Evolutionary conservation across 106 monocot genomes (phyloP).

Genomic region (Phalaenopsis equestris): DNA sequence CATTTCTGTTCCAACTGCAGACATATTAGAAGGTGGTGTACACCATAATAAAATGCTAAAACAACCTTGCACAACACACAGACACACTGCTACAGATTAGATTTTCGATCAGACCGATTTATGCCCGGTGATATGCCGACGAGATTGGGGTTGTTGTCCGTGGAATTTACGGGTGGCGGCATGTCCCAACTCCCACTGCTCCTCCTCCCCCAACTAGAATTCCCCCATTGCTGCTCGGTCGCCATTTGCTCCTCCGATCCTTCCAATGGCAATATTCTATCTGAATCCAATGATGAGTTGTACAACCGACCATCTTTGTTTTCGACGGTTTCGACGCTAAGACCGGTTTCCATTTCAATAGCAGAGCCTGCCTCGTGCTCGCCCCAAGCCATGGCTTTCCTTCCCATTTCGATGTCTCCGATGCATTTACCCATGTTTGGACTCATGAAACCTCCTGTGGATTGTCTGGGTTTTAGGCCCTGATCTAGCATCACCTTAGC

Average conservation of each 20-base stretch:
- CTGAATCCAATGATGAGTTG: slow-evolving; percentile 19
- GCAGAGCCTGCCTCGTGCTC: slow-evolving; percentile 11
- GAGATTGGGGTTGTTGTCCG: slow-evolving; percentile 9
- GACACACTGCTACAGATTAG: too few relatives aligned
- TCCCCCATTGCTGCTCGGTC: slow-evolving; percentile 6
- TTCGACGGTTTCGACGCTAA: slow-evolving; percentile 11
- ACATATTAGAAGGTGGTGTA: not conserved
- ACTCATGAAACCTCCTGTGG: slow-evolving; percentile 37
- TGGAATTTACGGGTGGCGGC: slow-evolving; percentile 1
- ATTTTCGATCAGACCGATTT: not conserved
- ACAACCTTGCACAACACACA: too few relatives aligned
- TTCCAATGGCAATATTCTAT: slow-evolving; percentile 11
- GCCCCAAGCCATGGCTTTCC: slow-evolving; percentile 52
- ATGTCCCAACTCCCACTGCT: slow-evolving; percentile 40
- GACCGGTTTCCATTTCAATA: slow-evolving; percentile 29
- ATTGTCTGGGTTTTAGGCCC: slow-evolving; percentile 1
- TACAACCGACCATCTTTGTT: slow-evolving; percentile 34
- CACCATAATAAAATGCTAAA: not conserved
- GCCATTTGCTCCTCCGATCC: not conserved
- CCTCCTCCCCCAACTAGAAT: slow-evolving; percentile 24
- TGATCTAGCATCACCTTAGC: slow-evolving; percentile 25
- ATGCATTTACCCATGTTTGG: slow-evolving; percentile 43
- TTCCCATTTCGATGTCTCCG: slow-evolving; percentile 48
- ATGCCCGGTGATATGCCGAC: not conserved
- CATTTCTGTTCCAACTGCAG: not conserved